phyloP scores from a whole-genome alignment of 345 rosid species.

The Citrus unshiu region DNA sequence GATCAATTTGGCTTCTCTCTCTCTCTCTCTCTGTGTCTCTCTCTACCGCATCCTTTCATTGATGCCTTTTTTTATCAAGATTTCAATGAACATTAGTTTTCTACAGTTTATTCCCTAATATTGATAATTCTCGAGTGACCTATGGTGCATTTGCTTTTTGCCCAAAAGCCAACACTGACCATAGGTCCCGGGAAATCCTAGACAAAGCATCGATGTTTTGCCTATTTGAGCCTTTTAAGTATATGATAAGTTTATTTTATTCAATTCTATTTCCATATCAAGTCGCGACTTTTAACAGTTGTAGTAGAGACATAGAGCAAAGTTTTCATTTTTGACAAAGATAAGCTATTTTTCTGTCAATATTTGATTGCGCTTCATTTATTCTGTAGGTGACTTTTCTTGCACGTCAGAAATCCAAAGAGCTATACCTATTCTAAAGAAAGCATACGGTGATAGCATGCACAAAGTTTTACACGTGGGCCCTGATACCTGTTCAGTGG shows the following conservation, averaged over 20 bases:
- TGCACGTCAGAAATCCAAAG: slow-evolving; percentile 83
- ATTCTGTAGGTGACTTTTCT: slow-evolving; percentile 57
- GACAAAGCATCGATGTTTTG: background rate
- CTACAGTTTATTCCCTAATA: background rate
- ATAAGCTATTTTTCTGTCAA: background rate
- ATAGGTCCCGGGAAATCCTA: too few relatives aligned
- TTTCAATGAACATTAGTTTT: background rate
- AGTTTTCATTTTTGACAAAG: background rate
- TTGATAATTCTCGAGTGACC: too few relatives aligned
- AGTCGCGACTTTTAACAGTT: background rate
- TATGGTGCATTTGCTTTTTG: too few relatives aligned
- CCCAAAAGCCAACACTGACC: too few relatives aligned
- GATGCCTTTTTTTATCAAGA: background rate
- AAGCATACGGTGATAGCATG: slow-evolving; percentile 91
- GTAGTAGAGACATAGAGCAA: background rate
- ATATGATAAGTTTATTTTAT: background rate
- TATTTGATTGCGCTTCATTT: background rate
- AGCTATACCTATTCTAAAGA: slow-evolving; percentile 73
- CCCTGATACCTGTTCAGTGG: slow-evolving; percentile 91
- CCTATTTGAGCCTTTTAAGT: background rate
- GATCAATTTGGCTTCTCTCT: background rate
- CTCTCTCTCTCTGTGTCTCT: too few relatives aligned
- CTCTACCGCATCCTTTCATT: background rate
- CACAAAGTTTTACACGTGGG: slow-evolving; percentile 91
- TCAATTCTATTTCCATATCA: background rate